These are phyloP conservation scores for Microsporum audouinii DNA, from an alignment of 2,329 filamentous ascomycete genomes.

Conservation along the genomic window DNA sequence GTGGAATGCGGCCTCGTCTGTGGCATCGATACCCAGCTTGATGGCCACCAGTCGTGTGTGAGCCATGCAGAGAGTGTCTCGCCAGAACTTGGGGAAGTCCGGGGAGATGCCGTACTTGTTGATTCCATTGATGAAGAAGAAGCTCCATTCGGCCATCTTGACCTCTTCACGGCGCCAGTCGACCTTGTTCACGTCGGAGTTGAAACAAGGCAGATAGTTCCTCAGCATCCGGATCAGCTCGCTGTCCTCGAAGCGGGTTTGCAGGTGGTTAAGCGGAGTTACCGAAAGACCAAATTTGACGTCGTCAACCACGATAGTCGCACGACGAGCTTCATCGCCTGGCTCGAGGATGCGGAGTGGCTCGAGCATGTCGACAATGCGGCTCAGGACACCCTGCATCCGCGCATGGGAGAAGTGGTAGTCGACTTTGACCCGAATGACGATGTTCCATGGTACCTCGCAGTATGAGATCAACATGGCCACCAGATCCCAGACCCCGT, in stretches of 20 bases:
- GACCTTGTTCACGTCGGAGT: background rate
- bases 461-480: background rate
- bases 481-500: constrained; percentile 2
- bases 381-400: background rate
- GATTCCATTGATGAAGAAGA: background rate
- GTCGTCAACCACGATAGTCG: background rate
- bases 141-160: constrained; percentile 3
- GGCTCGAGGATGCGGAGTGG: background rate
- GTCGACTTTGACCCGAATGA: background rate
- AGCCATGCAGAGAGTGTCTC: constrained; percentile 6
- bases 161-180: background rate
- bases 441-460: background rate
- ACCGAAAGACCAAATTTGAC: too few species aligned
- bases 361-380: background rate
- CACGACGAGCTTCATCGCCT: background rate
- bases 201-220: background rate
- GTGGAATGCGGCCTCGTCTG: background rate
- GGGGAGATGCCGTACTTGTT: background rate
- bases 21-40: background rate
- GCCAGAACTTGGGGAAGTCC: background rate
- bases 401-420: background rate
- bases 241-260: background rate
- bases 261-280: background rate
- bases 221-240: background rate
- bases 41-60: constrained; percentile 3